Percentiles rank a stretch among this genome's conserved stretches.
Evolutionary conservation across 192 early-diverging fungal genomes (phyloP).

Genomic region (Coemansia sp.): DNA sequence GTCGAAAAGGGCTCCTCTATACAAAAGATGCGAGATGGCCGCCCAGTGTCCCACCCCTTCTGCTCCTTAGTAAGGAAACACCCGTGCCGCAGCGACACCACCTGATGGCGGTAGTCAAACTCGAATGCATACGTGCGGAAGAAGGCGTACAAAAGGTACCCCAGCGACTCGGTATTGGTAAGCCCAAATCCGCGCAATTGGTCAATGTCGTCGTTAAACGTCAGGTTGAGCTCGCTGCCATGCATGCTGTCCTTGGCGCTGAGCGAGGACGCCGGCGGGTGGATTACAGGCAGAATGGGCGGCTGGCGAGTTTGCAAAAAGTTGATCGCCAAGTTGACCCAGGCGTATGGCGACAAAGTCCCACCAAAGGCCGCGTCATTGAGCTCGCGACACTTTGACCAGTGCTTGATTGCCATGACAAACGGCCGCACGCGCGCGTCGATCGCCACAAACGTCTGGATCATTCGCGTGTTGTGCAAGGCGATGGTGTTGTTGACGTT

Average conservation of each 20-base stretch:
- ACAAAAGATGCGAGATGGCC: conserved; percentile 73
- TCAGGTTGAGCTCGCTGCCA: conserved; percentile 62
- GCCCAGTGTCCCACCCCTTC: conserved; percentile 84
- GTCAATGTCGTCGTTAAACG: conserved; percentile 76
- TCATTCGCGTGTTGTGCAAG: conserved; percentile 86
- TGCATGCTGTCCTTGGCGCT: conserved; percentile 18
- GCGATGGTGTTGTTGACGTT: conserved; percentile 94
- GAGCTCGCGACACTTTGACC: conserved; percentile 81
- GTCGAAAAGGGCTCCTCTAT: conserved; percentile 97
- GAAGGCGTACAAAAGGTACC: conserved; percentile 80
- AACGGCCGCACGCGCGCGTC: conserved; percentile 89
- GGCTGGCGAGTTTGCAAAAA: conserved; percentile 90
- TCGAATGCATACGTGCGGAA: conserved; percentile 82
- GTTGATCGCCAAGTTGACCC: conserved; percentile 92
- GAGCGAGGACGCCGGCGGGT: conserved; percentile 50
- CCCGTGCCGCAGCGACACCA: conserved; percentile 83
- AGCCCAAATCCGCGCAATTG: conserved; percentile 67
- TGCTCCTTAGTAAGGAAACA: conserved; percentile 75
- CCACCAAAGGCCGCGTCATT: conserved; percentile 95
- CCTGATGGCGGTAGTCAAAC: conserved; percentile 81
- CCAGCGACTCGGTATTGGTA: conserved; percentile 76
- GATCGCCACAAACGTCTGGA: conserved; percentile 86
- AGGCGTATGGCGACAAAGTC: conserved; percentile 92
- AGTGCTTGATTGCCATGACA: conserved; percentile 92
- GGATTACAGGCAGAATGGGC: conserved; percentile 87